Percentiles rank a stretch among this genome's conserved stretches.
phyloP scores from a whole-genome alignment of 106 monocot genomes.

The Gastrodia elata region DNA sequence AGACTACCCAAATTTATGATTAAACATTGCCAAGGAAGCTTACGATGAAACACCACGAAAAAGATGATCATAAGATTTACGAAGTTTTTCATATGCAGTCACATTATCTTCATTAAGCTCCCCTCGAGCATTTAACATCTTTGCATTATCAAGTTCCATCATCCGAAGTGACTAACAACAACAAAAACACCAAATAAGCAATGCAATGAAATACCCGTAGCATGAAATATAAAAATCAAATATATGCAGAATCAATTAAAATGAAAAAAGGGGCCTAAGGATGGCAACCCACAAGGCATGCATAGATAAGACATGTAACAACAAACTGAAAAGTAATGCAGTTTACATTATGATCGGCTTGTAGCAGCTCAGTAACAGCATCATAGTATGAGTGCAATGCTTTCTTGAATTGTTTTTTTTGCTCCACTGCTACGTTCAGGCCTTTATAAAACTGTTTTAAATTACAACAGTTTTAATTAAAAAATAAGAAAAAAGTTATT shows the following conservation, averaged over 20 bases:
- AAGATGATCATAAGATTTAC: constrained; percentile 83
- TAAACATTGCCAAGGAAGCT: constrained; percentile 14
- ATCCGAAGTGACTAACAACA: constrained; percentile 51
- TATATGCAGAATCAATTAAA: not conserved
- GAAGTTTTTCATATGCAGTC: constrained; percentile 79
- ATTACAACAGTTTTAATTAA: constrained; percentile 1
- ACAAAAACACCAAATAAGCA: constrained; percentile 11
- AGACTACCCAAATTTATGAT: not conserved
- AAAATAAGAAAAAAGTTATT: not conserved
- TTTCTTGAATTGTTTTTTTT: constrained; percentile 90
- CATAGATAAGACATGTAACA: not conserved
- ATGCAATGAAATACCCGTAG: not conserved
- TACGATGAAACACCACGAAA: constrained; percentile 94
- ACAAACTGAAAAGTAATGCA: not conserved
- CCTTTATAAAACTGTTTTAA: constrained; percentile 74
- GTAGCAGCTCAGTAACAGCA: constrained; percentile 81
- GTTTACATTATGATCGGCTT: constrained; percentile 81
- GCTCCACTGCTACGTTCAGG: constrained; percentile 67
- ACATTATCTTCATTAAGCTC: constrained; percentile 90
- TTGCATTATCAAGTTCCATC: constrained; percentile 91
- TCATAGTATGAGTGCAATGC: constrained; percentile 76
- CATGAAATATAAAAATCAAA: not conserved
- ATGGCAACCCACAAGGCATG: not conserved
- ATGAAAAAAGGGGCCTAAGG: not conserved
- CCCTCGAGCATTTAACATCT: constrained; percentile 81